Conservation (phyloP, 768 basidiomycete genomes). For the Trametes villosa region DNA sequence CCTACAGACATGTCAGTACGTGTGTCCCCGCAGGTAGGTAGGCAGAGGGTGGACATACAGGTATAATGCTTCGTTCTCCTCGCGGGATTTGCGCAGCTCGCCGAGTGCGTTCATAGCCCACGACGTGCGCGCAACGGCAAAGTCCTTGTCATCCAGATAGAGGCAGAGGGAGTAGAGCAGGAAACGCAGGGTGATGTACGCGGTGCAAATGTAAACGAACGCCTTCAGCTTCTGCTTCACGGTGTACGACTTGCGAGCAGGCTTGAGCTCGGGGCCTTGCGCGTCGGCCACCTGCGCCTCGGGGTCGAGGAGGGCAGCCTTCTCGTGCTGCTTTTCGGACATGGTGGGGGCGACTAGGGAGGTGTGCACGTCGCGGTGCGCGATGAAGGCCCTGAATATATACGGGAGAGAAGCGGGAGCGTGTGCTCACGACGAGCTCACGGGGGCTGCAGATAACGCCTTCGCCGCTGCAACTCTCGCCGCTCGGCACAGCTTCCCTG, state of each 20-base stretch:
- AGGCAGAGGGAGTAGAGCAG: not conserved
- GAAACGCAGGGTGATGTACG: not conserved
- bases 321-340: constrained; percentile 10
- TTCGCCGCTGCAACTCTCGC: not conserved
- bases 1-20: constrained; percentile 34
- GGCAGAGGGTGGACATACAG: constrained; percentile 3
- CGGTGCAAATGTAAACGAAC: not conserved
- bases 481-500: not conserved
- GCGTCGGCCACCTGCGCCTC: not conserved
- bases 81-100: not conserved
- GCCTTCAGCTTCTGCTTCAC: not conserved
- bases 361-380: too few species aligned
- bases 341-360: not conserved
- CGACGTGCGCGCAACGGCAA: not conserved
- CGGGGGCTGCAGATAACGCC: constrained; percentile 2
- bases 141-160: not conserved
- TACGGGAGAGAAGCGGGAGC: too few species aligned
- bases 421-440: not conserved
- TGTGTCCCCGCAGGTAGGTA: not conserved
- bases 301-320: constrained; percentile 12
- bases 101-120: constrained; percentile 13
- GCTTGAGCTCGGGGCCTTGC: not conserved
- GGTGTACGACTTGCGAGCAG: too few species aligned
- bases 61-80: constrained; percentile 15
- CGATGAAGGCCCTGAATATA: not conserved